A percentile compares a stretch with the other conserved stretches of the same genome.
These are phyloP conservation scores for Ananas comosus DNA, from an alignment of 176 grass and related monocot genomes.

Conservation along the genomic window DNA sequence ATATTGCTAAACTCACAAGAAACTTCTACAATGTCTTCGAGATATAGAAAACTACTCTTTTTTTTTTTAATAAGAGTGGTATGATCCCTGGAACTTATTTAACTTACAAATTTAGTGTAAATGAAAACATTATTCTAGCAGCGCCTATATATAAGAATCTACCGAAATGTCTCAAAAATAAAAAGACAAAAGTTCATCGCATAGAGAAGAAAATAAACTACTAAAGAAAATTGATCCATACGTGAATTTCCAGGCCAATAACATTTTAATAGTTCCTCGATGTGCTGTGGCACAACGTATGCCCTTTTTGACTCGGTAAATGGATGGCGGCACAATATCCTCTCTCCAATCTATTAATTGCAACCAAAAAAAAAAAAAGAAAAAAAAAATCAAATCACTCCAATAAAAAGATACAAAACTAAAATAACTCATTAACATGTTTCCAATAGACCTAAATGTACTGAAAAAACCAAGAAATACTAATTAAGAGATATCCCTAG, in stretches of 20 bases:
- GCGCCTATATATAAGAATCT: no score
- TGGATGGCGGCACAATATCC: slow-evolving; percentile 87
- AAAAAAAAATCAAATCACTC: background rate
- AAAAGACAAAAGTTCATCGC: no score
- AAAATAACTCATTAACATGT: background rate
- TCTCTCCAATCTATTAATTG: slow-evolving; percentile 63
- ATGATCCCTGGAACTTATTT: no score
- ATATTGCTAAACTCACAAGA: no score
- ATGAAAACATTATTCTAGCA: no score
- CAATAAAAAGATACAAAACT: slow-evolving; percentile 3
- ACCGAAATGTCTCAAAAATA: no score
- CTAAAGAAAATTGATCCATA: slow-evolving; percentile 18
- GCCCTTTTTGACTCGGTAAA: slow-evolving; percentile 95
- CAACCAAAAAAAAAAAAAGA: slow-evolving; percentile 15
- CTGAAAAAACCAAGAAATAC: no score
- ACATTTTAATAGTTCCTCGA: slow-evolving; percentile 83
- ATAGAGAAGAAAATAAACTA: background rate
- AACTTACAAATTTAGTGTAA: no score
- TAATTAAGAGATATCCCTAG: no score
- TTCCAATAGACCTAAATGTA: no score
- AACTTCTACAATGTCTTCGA: no score
- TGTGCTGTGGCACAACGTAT: slow-evolving; percentile 73
- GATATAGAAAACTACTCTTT: no score
- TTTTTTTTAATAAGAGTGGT: background rate
- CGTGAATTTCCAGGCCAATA: slow-evolving; percentile 82